These are phyloP conservation scores for Spongospora subterranea DNA, from an alignment of 208 protist species.

Conservation along the genomic window DNA sequence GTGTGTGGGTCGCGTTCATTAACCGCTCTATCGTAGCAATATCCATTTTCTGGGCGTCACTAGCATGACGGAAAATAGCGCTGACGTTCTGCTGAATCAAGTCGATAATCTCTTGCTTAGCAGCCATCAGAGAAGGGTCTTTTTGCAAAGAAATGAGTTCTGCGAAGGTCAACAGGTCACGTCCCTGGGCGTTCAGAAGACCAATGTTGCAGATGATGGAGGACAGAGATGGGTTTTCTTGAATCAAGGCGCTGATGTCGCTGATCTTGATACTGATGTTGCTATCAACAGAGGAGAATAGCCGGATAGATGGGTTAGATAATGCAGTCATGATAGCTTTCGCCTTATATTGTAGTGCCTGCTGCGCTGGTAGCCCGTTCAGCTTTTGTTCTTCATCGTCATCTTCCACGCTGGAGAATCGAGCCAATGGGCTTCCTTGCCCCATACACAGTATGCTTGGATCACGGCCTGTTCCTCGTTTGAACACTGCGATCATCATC, in stretches of 20 bases:
- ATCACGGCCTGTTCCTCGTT: not conserved
- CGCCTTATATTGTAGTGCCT: not conserved
- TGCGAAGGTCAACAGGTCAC: not conserved
- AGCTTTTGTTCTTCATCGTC: not conserved
- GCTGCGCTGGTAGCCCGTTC: not conserved
- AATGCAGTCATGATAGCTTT: slow-evolving; percentile 54
- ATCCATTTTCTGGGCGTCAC: not conserved
- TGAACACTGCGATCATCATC: slow-evolving; percentile 15
- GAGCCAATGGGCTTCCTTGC: not conserved
- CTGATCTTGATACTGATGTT: not conserved
- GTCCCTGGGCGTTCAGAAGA: not conserved
- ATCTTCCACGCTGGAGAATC: not conserved
- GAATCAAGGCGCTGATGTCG: not conserved
- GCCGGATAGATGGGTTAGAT: not conserved
- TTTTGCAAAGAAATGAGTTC: not conserved
- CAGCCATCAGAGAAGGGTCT: not conserved
- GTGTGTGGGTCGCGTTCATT: not conserved
- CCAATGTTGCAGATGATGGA: slow-evolving; percentile 42
- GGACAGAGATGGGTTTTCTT: not conserved
- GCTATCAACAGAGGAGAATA: slow-evolving; percentile 2
- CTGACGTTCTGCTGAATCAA: not conserved
- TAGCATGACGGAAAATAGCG: not conserved
- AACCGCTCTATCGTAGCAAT: not conserved
- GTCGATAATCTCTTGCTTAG: not conserved
- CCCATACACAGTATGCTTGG: slow-evolving; percentile 2